Percentiles rank a stretch among this genome's conserved stretches.
Conservation (phyloP, 306 rosid species). For the Acacia melanoxylon region DNA sequence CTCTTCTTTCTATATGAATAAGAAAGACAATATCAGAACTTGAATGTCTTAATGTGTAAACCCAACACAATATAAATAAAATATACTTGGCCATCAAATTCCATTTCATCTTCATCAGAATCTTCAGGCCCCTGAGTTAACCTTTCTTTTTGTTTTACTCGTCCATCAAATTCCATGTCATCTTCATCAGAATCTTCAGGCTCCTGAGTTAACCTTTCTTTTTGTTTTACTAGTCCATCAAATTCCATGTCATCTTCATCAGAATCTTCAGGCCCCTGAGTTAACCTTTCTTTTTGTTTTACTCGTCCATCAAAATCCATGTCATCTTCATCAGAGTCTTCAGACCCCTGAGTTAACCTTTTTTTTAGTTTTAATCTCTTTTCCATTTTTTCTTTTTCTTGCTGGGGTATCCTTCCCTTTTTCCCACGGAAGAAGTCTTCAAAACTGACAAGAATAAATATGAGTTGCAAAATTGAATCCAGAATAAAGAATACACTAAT, state of each 20-base stretch:
- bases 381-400: neutral
- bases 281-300: too few relatives aligned
- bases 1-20: conserved; percentile 42
- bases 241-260: conserved; percentile 44
- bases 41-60: neutral
- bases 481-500: conserved; percentile 16
- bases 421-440: conserved; percentile 68
- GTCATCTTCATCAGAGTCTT: conserved; percentile 44
- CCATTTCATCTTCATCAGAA: conserved; percentile 45
- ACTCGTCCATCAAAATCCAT: conserved; percentile 41
- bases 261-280: conserved; percentile 33
- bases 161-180: conserved; percentile 41
- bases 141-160: conserved; percentile 48
- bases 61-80: neutral
- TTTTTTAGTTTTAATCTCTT: neutral
- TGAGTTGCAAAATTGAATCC: conserved; percentile 10
- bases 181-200: conserved; percentile 47
- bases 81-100: conserved; percentile 40
- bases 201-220: conserved; percentile 16
- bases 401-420: conserved; percentile 38
- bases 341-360: conserved; percentile 6
- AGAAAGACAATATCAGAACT: conserved; percentile 19
- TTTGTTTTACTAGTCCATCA: conserved; percentile 32
- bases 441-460: conserved; percentile 52
- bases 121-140: conserved; percentile 42